Percentiles rank a stretch among this genome's conserved stretches.
These are phyloP conservation scores for Theileria parva DNA, from an alignment of 169 alveolate genomes.

Conservation along the genomic window DNA sequence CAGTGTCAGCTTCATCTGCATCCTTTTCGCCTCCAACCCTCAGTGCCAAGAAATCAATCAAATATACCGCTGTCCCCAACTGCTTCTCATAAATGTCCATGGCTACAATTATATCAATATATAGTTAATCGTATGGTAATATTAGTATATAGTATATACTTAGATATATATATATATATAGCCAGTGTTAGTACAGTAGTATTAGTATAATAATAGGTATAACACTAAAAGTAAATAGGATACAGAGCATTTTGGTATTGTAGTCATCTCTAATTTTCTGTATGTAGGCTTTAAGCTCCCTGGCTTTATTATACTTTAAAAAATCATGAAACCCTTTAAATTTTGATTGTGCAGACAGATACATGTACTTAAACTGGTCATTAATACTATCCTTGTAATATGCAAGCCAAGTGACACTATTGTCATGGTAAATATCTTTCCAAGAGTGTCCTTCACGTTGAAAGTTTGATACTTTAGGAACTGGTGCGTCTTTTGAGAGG, in stretches of 20 bases:
- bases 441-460: slow-evolving; percentile 96
- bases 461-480: slow-evolving; percentile 87
- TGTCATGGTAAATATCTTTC: slow-evolving; percentile 94
- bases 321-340: slow-evolving; percentile 95
- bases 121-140: background rate
- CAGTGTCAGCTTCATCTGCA: slow-evolving; percentile 99
- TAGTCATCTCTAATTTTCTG: slow-evolving; percentile 90
- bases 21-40: slow-evolving; percentile 99
- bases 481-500: slow-evolving; percentile 93
- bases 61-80: slow-evolving; percentile 97
- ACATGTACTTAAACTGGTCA: slow-evolving; percentile 91
- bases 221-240: too few relatives aligned
- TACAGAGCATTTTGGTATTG: slow-evolving; percentile 79
- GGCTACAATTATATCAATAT: slow-evolving; percentile 17
- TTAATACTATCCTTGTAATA: slow-evolving; percentile 91
- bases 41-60: slow-evolving; percentile 97
- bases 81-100: slow-evolving; percentile 84
- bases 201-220: background rate
- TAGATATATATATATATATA: too few relatives aligned
- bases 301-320: slow-evolving; percentile 95
- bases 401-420: slow-evolving; percentile 96
- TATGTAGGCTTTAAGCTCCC: slow-evolving; percentile 85
- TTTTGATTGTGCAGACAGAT: slow-evolving; percentile 92
- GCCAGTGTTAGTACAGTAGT: too few relatives aligned
- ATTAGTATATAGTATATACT: background rate